Evolutionary conservation across 83 land plant genomes (phyloP), one percentile per base, ranked within the genome.

Genomic region (Picea engelmannii): DNA sequence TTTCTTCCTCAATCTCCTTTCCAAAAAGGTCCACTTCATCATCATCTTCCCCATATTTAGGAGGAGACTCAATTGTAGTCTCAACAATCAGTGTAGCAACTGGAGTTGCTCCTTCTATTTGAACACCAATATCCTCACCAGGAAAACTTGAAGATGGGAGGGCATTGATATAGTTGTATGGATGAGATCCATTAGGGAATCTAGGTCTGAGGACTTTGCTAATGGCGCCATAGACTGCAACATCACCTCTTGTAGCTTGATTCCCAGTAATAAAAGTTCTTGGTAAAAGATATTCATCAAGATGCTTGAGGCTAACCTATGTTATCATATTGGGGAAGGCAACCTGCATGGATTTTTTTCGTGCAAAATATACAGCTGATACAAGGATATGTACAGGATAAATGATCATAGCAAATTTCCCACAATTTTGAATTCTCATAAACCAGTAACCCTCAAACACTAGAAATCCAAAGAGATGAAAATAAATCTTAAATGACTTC

Each of bases 261-360:
- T 90, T 85, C 93, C 96, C 96, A 55, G 95, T 87, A 68, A 92
- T 88, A 81, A 87, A 94, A 80, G 86, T 86, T 59, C 92, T 86
- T 3, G 86, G 86, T 60, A 91, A 79, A 24, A 96, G 92, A 80
- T 80, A 90, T 11, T 86, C 85, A 44, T 96, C 91, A 60, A 96
- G 95, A n/a, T 91, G 47, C 88, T 94, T 88, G 76, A 94, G 87
- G 80, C 98, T 96, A 4, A 84, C 31, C 8, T 87, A 87, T 0
- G 90, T 81, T 85, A 38, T 95, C 96, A 90, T 89, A 94, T 63
- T 88, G 35, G 93, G 82, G 2, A 31, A 31, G 2, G 35, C 1
- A 31, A 31, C 35, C 2, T 0, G 2, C 35, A 31, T 31, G 35
- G 1, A 1, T 31, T 31, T 31, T 31, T 1, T 2, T 31, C 2